These are phyloP conservation scores for Mentha longifolia DNA, from an alignment of 257 asterid species.

Conservation along the genomic window DNA sequence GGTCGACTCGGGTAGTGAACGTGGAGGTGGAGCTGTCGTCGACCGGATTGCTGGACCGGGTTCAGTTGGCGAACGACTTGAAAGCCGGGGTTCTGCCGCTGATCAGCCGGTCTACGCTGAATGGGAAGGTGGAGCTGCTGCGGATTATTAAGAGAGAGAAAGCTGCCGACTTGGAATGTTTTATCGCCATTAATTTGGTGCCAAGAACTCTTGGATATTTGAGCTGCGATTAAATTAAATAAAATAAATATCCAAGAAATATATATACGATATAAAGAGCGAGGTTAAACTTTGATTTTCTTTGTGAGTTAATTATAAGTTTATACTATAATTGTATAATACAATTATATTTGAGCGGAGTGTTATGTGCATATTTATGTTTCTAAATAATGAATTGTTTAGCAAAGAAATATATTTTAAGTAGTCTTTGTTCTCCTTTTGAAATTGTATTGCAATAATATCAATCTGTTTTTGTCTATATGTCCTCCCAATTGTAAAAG, in stretches of 20 bases:
- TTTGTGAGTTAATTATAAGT: too few species aligned
- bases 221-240: conserved; percentile 18
- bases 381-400: too few species aligned
- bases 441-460: background rate
- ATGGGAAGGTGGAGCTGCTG: conserved; percentile 43
- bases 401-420: too few species aligned
- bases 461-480: background rate
- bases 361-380: too few species aligned
- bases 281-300: too few species aligned
- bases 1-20: conserved; percentile 1
- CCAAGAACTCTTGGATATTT: conserved; percentile 29
- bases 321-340: too few species aligned
- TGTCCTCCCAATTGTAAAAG: too few species aligned
- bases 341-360: too few species aligned
- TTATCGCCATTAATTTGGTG: conserved; percentile 25
- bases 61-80: conserved; percentile 33
- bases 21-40: conserved; percentile 33
- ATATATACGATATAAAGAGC: too few species aligned
- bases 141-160: conserved; percentile 39
- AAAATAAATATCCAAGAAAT: too few species aligned
- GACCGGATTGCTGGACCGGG: background rate
- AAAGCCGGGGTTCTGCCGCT: conserved; percentile 37
- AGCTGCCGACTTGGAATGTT: conserved; percentile 41
- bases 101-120: conserved; percentile 34
- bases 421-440: too few species aligned